Evolutionary conservation across 306 rosid genomes (phyloP).

Genomic region (Lupinus albus): DNA sequence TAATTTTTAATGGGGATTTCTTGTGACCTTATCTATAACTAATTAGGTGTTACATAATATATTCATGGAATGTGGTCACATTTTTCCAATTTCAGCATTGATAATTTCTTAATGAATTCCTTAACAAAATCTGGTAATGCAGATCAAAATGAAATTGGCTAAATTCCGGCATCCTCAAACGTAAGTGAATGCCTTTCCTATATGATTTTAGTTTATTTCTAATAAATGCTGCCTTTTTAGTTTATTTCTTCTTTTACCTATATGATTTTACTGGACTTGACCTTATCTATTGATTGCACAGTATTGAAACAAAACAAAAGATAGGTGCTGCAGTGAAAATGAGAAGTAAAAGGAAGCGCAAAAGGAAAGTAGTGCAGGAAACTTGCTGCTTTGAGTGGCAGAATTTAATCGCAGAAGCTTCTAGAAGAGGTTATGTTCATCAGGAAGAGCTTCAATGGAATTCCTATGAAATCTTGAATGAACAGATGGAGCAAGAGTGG

Average conservation of each 20-base stretch:
- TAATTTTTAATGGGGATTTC: neutral
- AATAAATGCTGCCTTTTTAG: constrained; percentile 15
- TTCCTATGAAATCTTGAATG: constrained; percentile 64
- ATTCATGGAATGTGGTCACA: constrained; percentile 13
- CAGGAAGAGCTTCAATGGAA: constrained; percentile 85
- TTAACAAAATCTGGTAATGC: constrained; percentile 46
- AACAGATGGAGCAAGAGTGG: constrained; percentile 68
- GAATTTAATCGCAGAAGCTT: constrained; percentile 78
- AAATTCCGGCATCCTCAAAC: constrained; percentile 87
- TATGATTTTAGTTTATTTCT: neutral
- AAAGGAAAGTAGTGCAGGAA: constrained; percentile 65
- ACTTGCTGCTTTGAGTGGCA: constrained; percentile 77
- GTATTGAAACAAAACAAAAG: constrained; percentile 71
- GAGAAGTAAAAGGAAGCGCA: constrained; percentile 69
- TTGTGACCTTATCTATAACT: neutral
- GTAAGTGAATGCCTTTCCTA: constrained; percentile 50
- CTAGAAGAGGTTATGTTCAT: constrained; percentile 67
- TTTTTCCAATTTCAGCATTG: constrained; percentile 9
- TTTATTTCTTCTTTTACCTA: constrained; percentile 15
- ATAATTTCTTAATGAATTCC: constrained; percentile 24
- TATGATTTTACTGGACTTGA: neutral
- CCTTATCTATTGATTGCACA: constrained; percentile 50
- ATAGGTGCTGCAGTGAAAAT: constrained; percentile 74
- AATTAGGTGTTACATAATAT: neutral
- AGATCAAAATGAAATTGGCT: constrained; percentile 86